Evolutionary conservation across 768 basidiomycete species (phyloP).

Genomic region (Trichaptum fuscoviolaceum): DNA sequence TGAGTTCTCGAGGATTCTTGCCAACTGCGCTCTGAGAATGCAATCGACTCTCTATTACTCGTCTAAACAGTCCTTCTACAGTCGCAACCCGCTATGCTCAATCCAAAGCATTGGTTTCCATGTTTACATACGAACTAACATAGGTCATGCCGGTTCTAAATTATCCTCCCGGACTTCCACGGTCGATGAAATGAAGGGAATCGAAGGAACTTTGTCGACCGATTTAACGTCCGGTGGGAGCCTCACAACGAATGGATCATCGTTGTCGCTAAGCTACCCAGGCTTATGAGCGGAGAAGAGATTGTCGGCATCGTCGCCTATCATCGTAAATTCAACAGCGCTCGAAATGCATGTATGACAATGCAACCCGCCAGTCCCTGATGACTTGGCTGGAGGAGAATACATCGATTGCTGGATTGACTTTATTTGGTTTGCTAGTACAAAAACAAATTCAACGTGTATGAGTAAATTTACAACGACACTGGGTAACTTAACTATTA

Average conservation of each 20-base stretch:
- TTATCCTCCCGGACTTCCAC: not conserved
- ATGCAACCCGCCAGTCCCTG: too few relatives aligned
- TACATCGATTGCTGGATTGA: too few relatives aligned
- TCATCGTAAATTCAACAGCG: not conserved
- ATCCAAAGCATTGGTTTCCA: not conserved
- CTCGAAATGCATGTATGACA: too few relatives aligned
- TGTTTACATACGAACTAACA: not conserved
- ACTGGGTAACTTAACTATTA: too few relatives aligned
- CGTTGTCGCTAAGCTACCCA: not conserved
- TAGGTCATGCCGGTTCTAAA: not conserved
- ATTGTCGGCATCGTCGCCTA: not conserved
- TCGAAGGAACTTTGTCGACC: not conserved
- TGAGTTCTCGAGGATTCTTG: not conserved
- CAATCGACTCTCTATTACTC: not conserved
- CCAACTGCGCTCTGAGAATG: not conserved
- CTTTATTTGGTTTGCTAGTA: too few relatives aligned
- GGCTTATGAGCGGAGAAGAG: not conserved
- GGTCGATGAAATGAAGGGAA: not conserved
- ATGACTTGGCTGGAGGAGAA: too few relatives aligned
- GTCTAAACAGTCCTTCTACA: not conserved
- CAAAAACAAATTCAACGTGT: too few relatives aligned
- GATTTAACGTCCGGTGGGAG: not conserved
- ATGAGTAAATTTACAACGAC: too few relatives aligned
- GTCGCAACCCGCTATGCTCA: not conserved
- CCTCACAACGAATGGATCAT: not conserved